phyloP scores from a whole-genome alignment of 2,329 filamentous ascomycete genomes.

The Emericellopsis cladophorae region DNA sequence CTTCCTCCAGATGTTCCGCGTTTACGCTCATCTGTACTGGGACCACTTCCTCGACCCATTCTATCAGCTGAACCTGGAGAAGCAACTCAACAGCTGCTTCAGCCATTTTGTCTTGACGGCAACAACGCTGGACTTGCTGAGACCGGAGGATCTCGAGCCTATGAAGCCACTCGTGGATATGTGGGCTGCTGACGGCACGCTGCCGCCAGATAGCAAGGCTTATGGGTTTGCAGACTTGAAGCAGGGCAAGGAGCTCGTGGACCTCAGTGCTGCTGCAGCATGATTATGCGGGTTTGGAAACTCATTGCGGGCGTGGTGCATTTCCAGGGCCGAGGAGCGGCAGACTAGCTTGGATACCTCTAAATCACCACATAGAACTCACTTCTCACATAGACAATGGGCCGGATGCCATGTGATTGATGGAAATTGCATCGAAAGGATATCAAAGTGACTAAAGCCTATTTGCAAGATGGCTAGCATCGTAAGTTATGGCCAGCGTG shows the following conservation, averaged over 20 bases:
- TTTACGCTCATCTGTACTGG: conserved; percentile 93
- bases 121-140: conserved; percentile 65
- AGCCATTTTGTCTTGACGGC: conserved; percentile 68
- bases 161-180: conserved; percentile 85
- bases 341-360: neutral
- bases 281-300: neutral
- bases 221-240: conserved; percentile 43
- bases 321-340: no score
- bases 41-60: conserved; percentile 74
- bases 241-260: conserved; percentile 5
- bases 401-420: no score
- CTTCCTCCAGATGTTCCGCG: conserved; percentile 91
- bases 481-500: no score
- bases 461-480: no score
- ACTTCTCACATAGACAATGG: neutral
- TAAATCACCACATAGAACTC: neutral
- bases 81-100: conserved; percentile 71
- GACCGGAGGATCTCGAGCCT: conserved; percentile 75
- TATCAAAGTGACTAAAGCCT: no score
- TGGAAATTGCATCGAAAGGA: no score
- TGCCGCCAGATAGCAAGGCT: conserved; percentile 56
- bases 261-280: conserved; percentile 1
- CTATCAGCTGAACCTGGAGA: conserved; percentile 62
- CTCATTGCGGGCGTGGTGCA: neutral
- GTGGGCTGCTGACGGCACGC: conserved; percentile 73